Percentiles rank a stretch among this genome's conserved stretches.
Conservation (phyloP, 177 flowering plant species). For the Vitis hybrid region DNA sequence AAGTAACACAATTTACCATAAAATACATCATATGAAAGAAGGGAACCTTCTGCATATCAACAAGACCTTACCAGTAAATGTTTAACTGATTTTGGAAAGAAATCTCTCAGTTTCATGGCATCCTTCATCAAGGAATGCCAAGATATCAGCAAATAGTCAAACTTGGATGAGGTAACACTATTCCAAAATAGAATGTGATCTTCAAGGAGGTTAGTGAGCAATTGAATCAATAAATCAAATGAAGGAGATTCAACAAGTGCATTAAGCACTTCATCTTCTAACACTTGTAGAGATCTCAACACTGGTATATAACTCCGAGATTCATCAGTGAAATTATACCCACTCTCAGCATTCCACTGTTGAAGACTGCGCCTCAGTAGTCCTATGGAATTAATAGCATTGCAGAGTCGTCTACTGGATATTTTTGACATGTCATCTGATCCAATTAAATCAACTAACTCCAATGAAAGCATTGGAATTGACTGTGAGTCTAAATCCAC, state of each 20-base stretch:
- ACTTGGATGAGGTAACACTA: slow-evolving; percentile 26
- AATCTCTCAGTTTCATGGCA: slow-evolving; percentile 34
- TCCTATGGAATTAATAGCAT: slow-evolving; percentile 49
- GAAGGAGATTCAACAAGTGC: slow-evolving; percentile 45
- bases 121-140: slow-evolving; percentile 65
- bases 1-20: not conserved
- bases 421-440: slow-evolving; percentile 18
- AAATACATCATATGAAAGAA: not conserved
- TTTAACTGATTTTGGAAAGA: slow-evolving; percentile 45
- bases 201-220: slow-evolving; percentile 56
- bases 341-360: slow-evolving; percentile 66
- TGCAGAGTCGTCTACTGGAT: slow-evolving; percentile 28
- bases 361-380: slow-evolving; percentile 48
- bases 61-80: slow-evolving; percentile 44
- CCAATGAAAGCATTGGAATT: slow-evolving; percentile 61
- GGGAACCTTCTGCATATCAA: not conserved
- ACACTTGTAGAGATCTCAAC: slow-evolving; percentile 39
- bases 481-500: slow-evolving; percentile 29
- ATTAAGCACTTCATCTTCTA: slow-evolving; percentile 65
- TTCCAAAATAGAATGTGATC: slow-evolving; percentile 67
- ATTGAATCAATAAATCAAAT: slow-evolving; percentile 45
- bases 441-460: slow-evolving; percentile 34
- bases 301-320: slow-evolving; percentile 25
- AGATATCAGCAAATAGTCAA: slow-evolving; percentile 37
- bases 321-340: slow-evolving; percentile 17